Conservation (phyloP, 2,329 filamentous ascomycete genomes). For the Pestalotiopsis sp. region DNA sequence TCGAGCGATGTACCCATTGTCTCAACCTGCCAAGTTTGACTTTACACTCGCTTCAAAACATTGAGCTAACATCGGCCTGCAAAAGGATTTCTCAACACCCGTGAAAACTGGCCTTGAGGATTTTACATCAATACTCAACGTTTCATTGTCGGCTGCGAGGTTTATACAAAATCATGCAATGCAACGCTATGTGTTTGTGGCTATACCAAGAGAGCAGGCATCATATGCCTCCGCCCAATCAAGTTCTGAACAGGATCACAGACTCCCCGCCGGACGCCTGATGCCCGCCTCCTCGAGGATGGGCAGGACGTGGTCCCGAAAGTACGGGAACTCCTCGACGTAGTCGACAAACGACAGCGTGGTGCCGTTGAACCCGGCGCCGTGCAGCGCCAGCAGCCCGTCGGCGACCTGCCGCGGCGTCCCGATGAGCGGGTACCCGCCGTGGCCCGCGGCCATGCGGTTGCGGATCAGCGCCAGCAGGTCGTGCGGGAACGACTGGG, state of each 20-base stretch:
- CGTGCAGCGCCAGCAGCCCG: not conserved
- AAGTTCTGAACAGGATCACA: no score
- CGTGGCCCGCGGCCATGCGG: constrained; percentile 4
- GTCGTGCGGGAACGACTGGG: constrained; percentile 9
- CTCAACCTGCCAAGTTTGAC: not conserved
- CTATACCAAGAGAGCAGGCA: no score
- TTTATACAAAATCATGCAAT: no score
- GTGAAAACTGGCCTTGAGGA: no score
- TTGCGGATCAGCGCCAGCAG: constrained; percentile 2
- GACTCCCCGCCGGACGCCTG: not conserved
- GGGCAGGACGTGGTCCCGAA: constrained; percentile 4
- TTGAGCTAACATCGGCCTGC: not conserved
- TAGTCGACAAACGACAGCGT: constrained; percentile 8
- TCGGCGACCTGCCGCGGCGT: constrained; percentile 8
- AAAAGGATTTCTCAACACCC: not conserved
- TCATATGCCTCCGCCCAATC: no score
- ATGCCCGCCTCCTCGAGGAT: not conserved
- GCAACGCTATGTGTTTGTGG: no score
- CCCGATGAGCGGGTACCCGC: not conserved
- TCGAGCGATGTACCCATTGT: not conserved
- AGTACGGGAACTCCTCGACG: constrained; percentile 9
- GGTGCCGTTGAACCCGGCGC: not conserved
- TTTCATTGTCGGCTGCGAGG: no score
- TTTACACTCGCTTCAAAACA: not conserved
- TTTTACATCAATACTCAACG: no score